Evolutionary conservation across 2,329 filamentous ascomycete species (phyloP).

Genomic region (Calonectria montana): DNA sequence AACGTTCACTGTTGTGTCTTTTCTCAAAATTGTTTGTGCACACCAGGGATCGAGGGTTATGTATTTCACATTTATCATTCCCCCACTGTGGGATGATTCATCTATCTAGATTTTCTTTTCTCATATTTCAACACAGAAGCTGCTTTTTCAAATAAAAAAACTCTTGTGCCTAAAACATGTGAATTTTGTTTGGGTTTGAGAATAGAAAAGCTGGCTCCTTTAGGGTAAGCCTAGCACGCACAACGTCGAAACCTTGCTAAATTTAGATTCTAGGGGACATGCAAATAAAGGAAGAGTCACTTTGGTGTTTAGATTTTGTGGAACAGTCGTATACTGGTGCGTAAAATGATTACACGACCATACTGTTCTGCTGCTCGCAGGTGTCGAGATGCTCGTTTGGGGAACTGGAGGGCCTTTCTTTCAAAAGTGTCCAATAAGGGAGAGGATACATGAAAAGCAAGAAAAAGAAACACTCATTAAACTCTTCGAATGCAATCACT

Average conservation of each 20-base stretch:
- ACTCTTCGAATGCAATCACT: background rate
- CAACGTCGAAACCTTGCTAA: too few relatives aligned
- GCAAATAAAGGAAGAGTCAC: too few relatives aligned
- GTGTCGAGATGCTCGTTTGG: too few relatives aligned
- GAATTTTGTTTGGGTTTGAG: background rate
- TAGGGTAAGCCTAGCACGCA: too few relatives aligned
- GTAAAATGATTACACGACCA: too few relatives aligned
- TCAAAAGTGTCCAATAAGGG: too few relatives aligned
- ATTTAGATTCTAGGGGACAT: too few relatives aligned
- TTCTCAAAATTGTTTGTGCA: background rate
- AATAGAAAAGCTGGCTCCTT: background rate
- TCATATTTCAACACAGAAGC: background rate
- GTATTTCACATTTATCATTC: background rate
- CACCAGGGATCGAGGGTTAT: background rate
- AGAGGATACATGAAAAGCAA: too few relatives aligned
- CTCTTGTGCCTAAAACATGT: background rate
- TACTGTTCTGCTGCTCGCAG: too few relatives aligned
- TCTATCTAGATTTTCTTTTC: background rate
- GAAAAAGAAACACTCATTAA: background rate
- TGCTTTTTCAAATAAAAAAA: background rate
- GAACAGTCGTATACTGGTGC: too few relatives aligned
- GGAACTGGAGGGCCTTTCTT: too few relatives aligned
- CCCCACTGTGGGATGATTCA: background rate
- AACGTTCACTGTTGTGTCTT: background rate
- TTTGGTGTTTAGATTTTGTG: too few relatives aligned